These are phyloP conservation scores for Syzygium aqueum DNA, from an alignment of 345 rosid genomes.

Conservation along the genomic window DNA sequence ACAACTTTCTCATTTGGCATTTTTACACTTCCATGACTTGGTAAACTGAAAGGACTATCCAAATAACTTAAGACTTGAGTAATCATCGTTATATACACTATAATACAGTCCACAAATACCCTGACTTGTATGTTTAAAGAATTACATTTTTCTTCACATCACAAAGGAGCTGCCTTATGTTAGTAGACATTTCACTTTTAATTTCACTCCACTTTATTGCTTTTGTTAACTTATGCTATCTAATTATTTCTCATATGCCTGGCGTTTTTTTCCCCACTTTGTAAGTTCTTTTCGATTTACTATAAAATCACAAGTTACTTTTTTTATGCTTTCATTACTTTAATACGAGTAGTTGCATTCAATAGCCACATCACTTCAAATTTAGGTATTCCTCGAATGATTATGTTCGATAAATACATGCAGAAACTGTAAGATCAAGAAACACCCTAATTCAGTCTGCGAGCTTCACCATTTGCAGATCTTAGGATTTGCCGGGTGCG, in stretches of 20 bases:
- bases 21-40: too few relatives aligned
- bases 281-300: not conserved
- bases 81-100: not conserved
- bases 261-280: not conserved
- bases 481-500: not conserved
- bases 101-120: not conserved
- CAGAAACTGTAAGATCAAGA: not conserved
- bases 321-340: too few relatives aligned
- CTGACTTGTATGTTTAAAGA: too few relatives aligned
- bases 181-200: not conserved
- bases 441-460: slow-evolving; percentile 9
- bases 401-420: not conserved
- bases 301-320: not conserved
- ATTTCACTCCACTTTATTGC: not conserved
- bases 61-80: not conserved
- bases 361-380: too few relatives aligned
- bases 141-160: too few relatives aligned
- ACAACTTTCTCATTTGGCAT: not conserved
- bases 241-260: not conserved
- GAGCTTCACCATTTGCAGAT: slow-evolving; percentile 10
- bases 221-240: not conserved
- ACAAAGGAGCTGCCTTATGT: not conserved
- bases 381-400: too few relatives aligned
- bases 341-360: too few relatives aligned
- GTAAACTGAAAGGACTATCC: not conserved